Conservation (phyloP, 495 filamentous ascomycete species). For the Neurospora tetrasperma region DNA sequence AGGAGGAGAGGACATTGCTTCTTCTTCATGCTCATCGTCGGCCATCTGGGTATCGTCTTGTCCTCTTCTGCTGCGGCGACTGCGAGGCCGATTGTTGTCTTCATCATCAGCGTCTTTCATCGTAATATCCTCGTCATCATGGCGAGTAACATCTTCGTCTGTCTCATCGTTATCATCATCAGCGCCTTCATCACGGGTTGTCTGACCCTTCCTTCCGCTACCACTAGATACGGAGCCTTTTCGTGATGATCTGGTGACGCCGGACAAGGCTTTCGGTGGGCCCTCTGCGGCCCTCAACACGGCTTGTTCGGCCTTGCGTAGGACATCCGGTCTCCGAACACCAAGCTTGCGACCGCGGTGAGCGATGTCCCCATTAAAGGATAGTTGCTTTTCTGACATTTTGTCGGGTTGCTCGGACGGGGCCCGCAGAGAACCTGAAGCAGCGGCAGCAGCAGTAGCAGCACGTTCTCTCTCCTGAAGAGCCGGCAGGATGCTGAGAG, state of each 20-base stretch:
- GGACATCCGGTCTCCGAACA: slow-evolving; percentile 35
- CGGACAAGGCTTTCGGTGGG: slow-evolving; percentile 25
- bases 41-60: slow-evolving; percentile 17
- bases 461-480: slow-evolving; percentile 17
- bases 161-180: slow-evolving; percentile 14
- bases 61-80: slow-evolving; percentile 5
- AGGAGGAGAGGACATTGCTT: slow-evolving; percentile 30
- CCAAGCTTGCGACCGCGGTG: slow-evolving; percentile 27
- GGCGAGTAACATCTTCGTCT: slow-evolving; percentile 6
- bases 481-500: slow-evolving; percentile 41
- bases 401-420: slow-evolving; percentile 18
- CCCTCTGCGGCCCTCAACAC: slow-evolving; percentile 33
- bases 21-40: slow-evolving; percentile 22
- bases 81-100: not conserved
- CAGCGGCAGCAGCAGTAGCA: slow-evolving; percentile 5
- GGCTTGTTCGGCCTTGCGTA: slow-evolving; percentile 40
- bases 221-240: slow-evolving; percentile 30
- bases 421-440: slow-evolving; percentile 18
- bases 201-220: slow-evolving; percentile 16
- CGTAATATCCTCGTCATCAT: slow-evolving; percentile 19
- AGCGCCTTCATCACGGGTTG: slow-evolving; percentile 18
- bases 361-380: slow-evolving; percentile 25
- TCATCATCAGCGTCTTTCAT: slow-evolving; percentile 27
- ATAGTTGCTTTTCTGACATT: slow-evolving; percentile 28
- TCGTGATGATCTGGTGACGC: slow-evolving; percentile 14